A percentile compares a stretch with the other conserved stretches of the same genome.
Conservation (phyloP, 139 green algal genomes). For the Chlorella sp. region DNA sequence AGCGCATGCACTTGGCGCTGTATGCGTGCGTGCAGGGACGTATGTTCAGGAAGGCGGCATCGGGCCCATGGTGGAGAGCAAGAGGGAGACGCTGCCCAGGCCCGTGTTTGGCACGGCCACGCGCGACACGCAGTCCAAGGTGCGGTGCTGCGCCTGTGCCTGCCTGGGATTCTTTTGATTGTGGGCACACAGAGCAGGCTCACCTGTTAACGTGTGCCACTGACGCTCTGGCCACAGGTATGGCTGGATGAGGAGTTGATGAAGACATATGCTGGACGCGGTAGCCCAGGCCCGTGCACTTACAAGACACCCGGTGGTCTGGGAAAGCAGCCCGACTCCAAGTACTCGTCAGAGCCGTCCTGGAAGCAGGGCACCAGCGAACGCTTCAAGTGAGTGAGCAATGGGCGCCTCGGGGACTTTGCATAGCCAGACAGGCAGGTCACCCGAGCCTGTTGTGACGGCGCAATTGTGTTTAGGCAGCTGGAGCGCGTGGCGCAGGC, state of each 20-base stretch:
- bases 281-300: constrained; percentile 38
- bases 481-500: too few relatives aligned
- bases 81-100: constrained; percentile 25
- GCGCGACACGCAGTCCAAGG: constrained; percentile 38
- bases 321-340: constrained; percentile 39
- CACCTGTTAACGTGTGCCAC: too few relatives aligned
- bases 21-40: constrained; percentile 18
- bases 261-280: constrained; percentile 37
- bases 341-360: constrained; percentile 15
- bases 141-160: too few relatives aligned
- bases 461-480: too few relatives aligned
- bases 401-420: too few relatives aligned
- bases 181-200: too few relatives aligned
- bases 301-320: constrained; percentile 36
- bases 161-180: too few relatives aligned
- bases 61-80: constrained; percentile 45
- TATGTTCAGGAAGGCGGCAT: constrained; percentile 33
- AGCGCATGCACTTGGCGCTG: too few relatives aligned
- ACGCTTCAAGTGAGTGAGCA: constrained; percentile 39
- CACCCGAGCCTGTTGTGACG: too few relatives aligned
- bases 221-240: too few relatives aligned
- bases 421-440: too few relatives aligned
- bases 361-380: constrained; percentile 28
- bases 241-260: constrained; percentile 57
- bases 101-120: constrained; percentile 52